These are phyloP conservation scores for Monilinia laxa DNA, from an alignment of 2,329 filamentous ascomycete species.

Conservation along the genomic window DNA sequence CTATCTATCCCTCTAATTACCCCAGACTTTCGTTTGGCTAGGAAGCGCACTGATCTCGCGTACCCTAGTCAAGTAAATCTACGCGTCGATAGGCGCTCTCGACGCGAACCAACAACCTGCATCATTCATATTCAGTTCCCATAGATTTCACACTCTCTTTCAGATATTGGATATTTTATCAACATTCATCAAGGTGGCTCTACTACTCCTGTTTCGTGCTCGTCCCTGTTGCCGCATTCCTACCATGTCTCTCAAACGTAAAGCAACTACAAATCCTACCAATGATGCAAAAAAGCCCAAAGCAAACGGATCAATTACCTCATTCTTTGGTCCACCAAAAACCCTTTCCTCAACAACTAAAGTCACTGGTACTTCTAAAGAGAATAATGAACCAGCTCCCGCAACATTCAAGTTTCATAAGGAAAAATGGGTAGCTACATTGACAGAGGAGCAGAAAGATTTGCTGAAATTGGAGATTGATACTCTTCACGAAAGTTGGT, in stretches of 20 bases:
- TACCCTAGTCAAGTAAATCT: constrained; percentile 18
- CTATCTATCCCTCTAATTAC: background rate
- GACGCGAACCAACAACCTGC: background rate
- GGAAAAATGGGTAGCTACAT: constrained; percentile 77
- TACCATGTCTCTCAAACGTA: constrained; percentile 60
- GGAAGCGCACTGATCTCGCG: constrained; percentile 17
- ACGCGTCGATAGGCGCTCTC: constrained; percentile 8
- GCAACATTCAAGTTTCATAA: constrained; percentile 71
- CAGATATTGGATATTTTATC: background rate
- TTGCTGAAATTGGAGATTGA: constrained; percentile 88
- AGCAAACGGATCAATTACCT: constrained; percentile 75
- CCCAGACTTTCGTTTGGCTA: background rate
- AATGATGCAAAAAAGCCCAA: constrained; percentile 68
- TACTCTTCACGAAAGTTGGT: constrained; percentile 88
- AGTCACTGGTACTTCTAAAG: constrained; percentile 41
- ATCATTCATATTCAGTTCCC: background rate
- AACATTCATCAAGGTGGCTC: constrained; percentile 29
- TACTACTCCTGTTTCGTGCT: constrained; percentile 27
- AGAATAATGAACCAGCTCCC: constrained; percentile 30
- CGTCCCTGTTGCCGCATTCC: constrained; percentile 10
- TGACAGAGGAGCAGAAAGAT: constrained; percentile 78
- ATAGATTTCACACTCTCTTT: constrained; percentile 7
- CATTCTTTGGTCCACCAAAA: constrained; percentile 74
- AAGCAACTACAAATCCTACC: constrained; percentile 52
- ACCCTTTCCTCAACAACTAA: constrained; percentile 38